These are phyloP conservation scores for Lactarius sp. DNA, from an alignment of 768 basidiomycete species.

Conservation along the genomic window DNA sequence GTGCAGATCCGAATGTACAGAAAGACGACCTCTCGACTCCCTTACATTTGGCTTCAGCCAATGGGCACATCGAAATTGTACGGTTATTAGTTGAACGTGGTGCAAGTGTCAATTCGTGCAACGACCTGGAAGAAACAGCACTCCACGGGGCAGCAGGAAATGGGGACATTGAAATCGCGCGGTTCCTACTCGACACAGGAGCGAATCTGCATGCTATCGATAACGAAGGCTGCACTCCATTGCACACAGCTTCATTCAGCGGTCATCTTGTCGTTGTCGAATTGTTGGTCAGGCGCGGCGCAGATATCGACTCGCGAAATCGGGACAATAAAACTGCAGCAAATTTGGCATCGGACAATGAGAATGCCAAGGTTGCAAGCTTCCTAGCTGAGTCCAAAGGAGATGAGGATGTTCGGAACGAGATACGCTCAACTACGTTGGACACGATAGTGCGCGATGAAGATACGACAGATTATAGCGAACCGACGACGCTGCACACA, in stretches of 20 bases:
- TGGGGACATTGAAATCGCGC: neutral
- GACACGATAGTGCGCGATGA: neutral
- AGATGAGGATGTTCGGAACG: neutral
- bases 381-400: neutral
- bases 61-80: neutral
- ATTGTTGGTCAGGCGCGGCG: neutral
- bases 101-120: neutral
- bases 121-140: neutral
- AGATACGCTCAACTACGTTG: neutral
- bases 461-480: too few relatives aligned
- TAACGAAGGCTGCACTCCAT: neutral
- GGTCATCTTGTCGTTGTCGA: neutral
- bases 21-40: neutral
- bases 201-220: neutral
- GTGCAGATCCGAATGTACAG: neutral
- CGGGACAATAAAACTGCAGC: neutral
- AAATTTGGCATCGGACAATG: neutral
- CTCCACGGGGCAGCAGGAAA: conserved; percentile 4
- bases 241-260: neutral
- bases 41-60: neutral
- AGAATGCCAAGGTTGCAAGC: neutral
- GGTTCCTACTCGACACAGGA: conserved; percentile 9
- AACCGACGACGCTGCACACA: neutral
- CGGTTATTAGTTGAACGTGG: neutral
- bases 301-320: neutral